These are phyloP conservation scores for Mycena crocata DNA, from an alignment of 768 basidiomycete species.

Conservation along the genomic window DNA sequence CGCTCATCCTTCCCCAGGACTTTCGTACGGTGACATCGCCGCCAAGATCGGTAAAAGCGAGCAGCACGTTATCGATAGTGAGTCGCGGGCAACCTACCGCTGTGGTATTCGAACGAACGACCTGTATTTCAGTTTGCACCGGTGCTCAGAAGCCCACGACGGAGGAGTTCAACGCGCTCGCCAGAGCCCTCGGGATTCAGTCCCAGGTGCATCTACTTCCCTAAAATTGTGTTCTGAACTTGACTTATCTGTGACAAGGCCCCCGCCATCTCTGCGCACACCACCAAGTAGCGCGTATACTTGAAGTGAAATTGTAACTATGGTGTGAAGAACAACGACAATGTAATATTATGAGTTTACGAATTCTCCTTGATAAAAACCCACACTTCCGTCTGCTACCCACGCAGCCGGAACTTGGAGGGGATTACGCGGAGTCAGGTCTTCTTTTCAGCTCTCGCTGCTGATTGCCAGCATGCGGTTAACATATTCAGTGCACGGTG, in stretches of 20 bases:
- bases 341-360: not conserved
- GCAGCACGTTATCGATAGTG: constrained; percentile 67
- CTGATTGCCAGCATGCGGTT: not conserved
- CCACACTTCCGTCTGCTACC: no score
- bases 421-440: no score
- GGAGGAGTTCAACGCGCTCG: constrained; percentile 62
- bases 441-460: not conserved
- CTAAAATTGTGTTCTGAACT: not conserved
- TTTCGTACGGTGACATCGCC: constrained; percentile 64
- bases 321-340: constrained; percentile 7
- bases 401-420: no score
- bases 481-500: not conserved
- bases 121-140: constrained; percentile 56
- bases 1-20: constrained; percentile 47
- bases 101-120: not conserved
- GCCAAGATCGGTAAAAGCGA: constrained; percentile 51
- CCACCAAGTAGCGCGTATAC: constrained; percentile 15
- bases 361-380: not conserved
- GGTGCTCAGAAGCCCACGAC: constrained; percentile 55
- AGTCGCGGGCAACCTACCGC: constrained; percentile 31
- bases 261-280: constrained; percentile 17
- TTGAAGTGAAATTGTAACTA: not conserved
- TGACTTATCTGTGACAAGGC: not conserved
- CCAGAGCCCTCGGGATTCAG: constrained; percentile 54
- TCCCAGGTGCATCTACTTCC: constrained; percentile 43